Conservation (phyloP, 257 asterid species). For the Galeopsis tetrahit region DNA sequence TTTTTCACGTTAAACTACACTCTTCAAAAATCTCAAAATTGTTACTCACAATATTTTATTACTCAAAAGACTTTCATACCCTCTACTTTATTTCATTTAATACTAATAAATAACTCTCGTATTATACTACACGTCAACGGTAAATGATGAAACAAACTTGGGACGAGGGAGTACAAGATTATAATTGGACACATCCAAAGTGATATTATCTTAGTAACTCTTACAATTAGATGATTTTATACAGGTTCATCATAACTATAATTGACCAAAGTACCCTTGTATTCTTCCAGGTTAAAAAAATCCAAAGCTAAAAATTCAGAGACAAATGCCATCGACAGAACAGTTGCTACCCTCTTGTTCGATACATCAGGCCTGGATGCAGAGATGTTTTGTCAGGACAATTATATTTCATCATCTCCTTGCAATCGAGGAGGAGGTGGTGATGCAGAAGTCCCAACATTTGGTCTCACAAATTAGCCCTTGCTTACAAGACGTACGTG, state of each 20-base stretch:
- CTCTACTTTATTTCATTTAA: too few relatives aligned
- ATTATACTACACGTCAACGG: too few relatives aligned
- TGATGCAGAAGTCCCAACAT: conserved; percentile 42
- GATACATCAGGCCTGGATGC: conserved; percentile 31
- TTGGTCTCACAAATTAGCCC: not conserved
- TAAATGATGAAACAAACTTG: too few relatives aligned
- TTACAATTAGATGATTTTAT: not conserved
- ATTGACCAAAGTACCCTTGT: conserved; percentile 5
- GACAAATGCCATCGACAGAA: conserved; percentile 49
- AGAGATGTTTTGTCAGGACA: conserved; percentile 8
- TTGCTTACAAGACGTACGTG: not conserved
- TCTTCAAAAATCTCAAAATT: too few relatives aligned
- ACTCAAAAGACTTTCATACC: too few relatives aligned
- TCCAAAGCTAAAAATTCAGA: conserved; percentile 19
- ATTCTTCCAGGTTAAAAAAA: conserved; percentile 36
- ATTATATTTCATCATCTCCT: not conserved
- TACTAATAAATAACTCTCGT: too few relatives aligned
- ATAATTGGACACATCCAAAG: too few relatives aligned
- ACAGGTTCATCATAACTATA: not conserved
- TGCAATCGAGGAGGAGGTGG: conserved; percentile 26
- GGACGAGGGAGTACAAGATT: too few relatives aligned
- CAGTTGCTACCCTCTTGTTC: conserved; percentile 56
- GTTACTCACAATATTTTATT: too few relatives aligned
- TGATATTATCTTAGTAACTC: too few relatives aligned
- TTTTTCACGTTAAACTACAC: too few relatives aligned